Evolutionary conservation across 108 stramenopile species (phyloP).

Genomic region (Skeletonema marinoi): DNA sequence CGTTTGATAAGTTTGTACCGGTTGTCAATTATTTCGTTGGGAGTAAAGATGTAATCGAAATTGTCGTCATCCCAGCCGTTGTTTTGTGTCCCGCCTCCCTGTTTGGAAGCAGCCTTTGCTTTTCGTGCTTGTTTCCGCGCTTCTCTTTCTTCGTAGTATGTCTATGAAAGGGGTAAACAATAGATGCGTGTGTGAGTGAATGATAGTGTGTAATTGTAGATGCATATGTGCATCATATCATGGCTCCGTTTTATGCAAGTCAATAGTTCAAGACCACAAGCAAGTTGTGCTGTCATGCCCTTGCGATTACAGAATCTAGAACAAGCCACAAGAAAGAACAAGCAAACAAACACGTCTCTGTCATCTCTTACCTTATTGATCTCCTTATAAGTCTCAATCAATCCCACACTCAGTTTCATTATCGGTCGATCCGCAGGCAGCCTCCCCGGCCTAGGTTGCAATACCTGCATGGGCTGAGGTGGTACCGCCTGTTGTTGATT

Average conservation of each 20-base stretch:
- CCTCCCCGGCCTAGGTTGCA: constrained; percentile 27
- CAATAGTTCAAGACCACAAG: too few species aligned
- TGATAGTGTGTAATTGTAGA: neutral
- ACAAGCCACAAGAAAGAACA: neutral
- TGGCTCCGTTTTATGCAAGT: neutral
- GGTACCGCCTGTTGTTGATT: neutral
- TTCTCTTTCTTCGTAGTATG: constrained; percentile 91
- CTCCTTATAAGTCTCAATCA: constrained; percentile 95
- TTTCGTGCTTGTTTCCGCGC: constrained; percentile 52
- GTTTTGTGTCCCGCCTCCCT: constrained; percentile 64
- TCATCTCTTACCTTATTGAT: constrained; percentile 76
- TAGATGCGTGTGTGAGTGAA: neutral
- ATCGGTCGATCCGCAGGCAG: constrained; percentile 79
- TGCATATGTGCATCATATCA: neutral
- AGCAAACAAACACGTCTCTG: neutral
- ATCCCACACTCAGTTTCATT: constrained; percentile 82
- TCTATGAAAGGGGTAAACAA: constrained; percentile 14
- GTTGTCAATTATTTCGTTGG: constrained; percentile 81
- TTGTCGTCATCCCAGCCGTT: constrained; percentile 98
- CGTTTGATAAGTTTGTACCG: constrained; percentile 92
- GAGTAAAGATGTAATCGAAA: constrained; percentile 92
- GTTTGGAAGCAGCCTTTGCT: constrained; percentile 9
- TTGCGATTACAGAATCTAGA: too few species aligned
- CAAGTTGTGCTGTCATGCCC: too few species aligned
- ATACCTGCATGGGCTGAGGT: constrained; percentile 8